Evolutionary conservation across 2,329 filamentous ascomycete genomes (phyloP), one percentile per base, ranked within the genome.

Genomic region (Fusarium floridanum): DNA sequence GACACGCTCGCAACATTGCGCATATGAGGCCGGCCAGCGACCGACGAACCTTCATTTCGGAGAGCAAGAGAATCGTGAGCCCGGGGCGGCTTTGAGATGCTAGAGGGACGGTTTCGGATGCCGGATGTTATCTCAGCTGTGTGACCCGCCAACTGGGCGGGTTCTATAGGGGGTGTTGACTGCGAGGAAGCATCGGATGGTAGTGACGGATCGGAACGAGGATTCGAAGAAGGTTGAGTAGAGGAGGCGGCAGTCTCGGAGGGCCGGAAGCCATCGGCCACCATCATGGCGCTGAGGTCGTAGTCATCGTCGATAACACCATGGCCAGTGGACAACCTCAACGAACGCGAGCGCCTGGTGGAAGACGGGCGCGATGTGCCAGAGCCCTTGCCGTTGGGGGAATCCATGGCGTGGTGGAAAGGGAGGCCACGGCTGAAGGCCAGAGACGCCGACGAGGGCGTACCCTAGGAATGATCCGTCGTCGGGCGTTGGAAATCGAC

Each of bases 251-350:
- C 37, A 37, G 80, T 67, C 9, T 76, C 73, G n/a, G 67, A 80
- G 22, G 86, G 87, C 67, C 86, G 83, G 75, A 88, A 89, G 61
- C 87, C 88, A 76, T 89, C 88, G 17, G 88, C 86, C 66, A 91
- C 85, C 61, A 85, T 84, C 81, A 87, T 84, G 32, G 85, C 87
- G 59, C 82, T 82, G 78, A 89, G 76, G 73, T 86, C 86, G 68
- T 88, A 89, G 37, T 88, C 86, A 71, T 86, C 84, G 62, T 86
- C 83, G 53, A 67, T 66, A 34, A 76, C 73, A 64, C 80, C 74
- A 74, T 60, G 71, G 56, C 68, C 70, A 57, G 74, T 73, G 17
- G 84, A 85, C 61, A 82, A 71, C 73, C 83, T 83, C 62, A 82
- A 80, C 36, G 87, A 86, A 36, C 80, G 79, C 50, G 87, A 86